Evolutionary conservation across 2,329 filamentous ascomycete species (phyloP).

Genomic region (Apiospora arundinis): DNA sequence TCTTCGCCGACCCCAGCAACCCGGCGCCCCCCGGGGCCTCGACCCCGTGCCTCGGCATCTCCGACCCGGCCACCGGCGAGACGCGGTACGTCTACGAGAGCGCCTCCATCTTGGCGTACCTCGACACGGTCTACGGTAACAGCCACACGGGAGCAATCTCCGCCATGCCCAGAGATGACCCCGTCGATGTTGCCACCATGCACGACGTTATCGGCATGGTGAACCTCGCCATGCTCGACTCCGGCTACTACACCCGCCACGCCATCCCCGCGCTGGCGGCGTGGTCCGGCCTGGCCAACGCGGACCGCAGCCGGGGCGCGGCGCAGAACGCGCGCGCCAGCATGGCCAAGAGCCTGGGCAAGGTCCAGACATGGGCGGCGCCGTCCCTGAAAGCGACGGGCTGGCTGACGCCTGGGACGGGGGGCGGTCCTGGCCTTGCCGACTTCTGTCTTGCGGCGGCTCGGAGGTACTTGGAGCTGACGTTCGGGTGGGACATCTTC

Average conservation of each 20-base stretch:
- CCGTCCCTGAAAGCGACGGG: conserved; percentile 26
- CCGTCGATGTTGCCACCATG: conserved; percentile 22
- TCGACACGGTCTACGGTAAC: neutral
- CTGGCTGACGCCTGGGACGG: conserved; percentile 32
- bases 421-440: conserved; percentile 29
- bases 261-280: conserved; percentile 26
- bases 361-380: conserved; percentile 28
- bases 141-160: too few species aligned
- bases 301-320: conserved; percentile 28
- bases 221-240: conserved; percentile 25
- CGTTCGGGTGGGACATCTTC: conserved; percentile 27
- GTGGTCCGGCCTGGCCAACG: conserved; percentile 24
- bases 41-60: conserved; percentile 11
- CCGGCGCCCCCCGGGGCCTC: neutral
- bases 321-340: conserved; percentile 25
- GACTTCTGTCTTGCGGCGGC: conserved; percentile 29
- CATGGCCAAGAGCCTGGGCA: conserved; percentile 25
- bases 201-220: conserved; percentile 28
- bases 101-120: neutral
- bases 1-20: neutral
- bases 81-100: conserved; percentile 11
- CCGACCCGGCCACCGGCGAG: neutral
- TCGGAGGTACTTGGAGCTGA: conserved; percentile 29
- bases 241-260: conserved; percentile 28
- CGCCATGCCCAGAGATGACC: conserved; percentile 4